A percentile compares a stretch with the other conserved stretches of the same genome.
Evolutionary conservation across 148 eudicot species (phyloP).

Genomic region (Diospyros kaki): DNA sequence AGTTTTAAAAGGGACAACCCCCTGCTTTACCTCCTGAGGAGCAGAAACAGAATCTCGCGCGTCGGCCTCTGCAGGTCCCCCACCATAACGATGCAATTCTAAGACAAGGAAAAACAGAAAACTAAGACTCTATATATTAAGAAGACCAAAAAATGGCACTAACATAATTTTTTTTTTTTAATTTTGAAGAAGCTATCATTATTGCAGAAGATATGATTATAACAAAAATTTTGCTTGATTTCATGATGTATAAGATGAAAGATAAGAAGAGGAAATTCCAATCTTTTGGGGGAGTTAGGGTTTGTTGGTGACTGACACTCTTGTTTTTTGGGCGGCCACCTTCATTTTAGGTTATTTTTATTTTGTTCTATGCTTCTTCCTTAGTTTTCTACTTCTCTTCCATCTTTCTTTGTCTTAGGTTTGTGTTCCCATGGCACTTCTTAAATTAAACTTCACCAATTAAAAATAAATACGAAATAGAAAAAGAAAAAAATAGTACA

Average conservation of each 20-base stretch:
- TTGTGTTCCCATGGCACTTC: no score
- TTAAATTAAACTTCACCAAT: no score
- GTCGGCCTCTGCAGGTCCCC: slow-evolving; percentile 29
- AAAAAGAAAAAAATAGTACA: no score
- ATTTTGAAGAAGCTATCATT: no score
- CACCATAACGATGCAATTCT: slow-evolving; percentile 39
- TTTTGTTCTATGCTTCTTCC: no score
- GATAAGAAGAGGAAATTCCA: not conserved
- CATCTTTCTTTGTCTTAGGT: no score
- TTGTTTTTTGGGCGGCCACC: no score
- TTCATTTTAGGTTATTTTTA: no score
- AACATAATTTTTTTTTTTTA: not conserved
- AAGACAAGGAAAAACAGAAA: not conserved
- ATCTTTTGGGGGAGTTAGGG: not conserved
- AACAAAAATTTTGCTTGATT: not conserved
- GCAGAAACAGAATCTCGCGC: slow-evolving; percentile 19
- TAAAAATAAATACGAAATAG: no score
- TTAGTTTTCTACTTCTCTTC: no score
- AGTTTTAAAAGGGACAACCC: slow-evolving; percentile 19
- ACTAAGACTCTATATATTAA: not conserved
- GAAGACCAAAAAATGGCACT: not conserved
- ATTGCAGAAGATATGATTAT: not conserved
- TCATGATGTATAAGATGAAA: not conserved
- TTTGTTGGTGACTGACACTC: no score
- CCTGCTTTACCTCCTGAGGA: slow-evolving; percentile 29